Evolutionary conservation across 2,329 filamentous ascomycete genomes (phyloP).

Genomic region (Claviceps fusiformis): DNA sequence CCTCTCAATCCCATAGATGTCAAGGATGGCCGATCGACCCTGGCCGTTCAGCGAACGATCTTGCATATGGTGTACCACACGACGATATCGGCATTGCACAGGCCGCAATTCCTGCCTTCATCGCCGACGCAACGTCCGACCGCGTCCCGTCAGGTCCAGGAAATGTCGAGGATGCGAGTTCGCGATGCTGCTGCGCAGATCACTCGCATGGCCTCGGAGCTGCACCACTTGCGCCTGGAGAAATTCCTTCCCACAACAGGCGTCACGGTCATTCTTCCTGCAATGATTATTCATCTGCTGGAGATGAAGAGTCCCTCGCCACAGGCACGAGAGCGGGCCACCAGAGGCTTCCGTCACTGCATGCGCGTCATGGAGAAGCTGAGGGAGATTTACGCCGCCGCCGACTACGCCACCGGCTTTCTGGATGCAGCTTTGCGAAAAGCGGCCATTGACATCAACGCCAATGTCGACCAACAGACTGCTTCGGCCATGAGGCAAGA

Average conservation of each 20-base stretch:
- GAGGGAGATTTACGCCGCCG: slow-evolving; percentile 79
- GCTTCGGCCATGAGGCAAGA: slow-evolving; percentile 22
- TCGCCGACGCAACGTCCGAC: slow-evolving; percentile 40
- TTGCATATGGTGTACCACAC: slow-evolving; percentile 92
- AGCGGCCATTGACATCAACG: slow-evolving; percentile 59
- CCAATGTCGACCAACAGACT: slow-evolving; percentile 19
- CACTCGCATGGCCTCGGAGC: slow-evolving; percentile 66
- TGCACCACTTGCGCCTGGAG: slow-evolving; percentile 61
- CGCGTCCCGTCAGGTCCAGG: slow-evolving; percentile 57
- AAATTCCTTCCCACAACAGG: slow-evolving; percentile 76
- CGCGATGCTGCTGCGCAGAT: slow-evolving; percentile 75
- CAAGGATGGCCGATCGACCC: slow-evolving; percentile 44
- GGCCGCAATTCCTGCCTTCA: slow-evolving; percentile 77
- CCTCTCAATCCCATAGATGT: slow-evolving; percentile 39
- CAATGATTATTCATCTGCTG: slow-evolving; percentile 85
- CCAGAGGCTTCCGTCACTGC: slow-evolving; percentile 76
- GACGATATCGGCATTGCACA: slow-evolving; percentile 78
- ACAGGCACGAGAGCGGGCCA: slow-evolving; percentile 56
- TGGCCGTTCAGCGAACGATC: slow-evolving; percentile 65
- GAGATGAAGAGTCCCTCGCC: slow-evolving; percentile 78
- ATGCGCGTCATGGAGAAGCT: slow-evolving; percentile 84
- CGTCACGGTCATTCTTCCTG: slow-evolving; percentile 79
- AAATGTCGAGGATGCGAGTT: slow-evolving; percentile 70
- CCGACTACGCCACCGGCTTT: slow-evolving; percentile 93
- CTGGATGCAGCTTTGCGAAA: slow-evolving; percentile 85